Base-by-base conservation (phyloP, 2,329 filamentous ascomycete species). In the Chrysoporthe deuterocubensis region DNA sequence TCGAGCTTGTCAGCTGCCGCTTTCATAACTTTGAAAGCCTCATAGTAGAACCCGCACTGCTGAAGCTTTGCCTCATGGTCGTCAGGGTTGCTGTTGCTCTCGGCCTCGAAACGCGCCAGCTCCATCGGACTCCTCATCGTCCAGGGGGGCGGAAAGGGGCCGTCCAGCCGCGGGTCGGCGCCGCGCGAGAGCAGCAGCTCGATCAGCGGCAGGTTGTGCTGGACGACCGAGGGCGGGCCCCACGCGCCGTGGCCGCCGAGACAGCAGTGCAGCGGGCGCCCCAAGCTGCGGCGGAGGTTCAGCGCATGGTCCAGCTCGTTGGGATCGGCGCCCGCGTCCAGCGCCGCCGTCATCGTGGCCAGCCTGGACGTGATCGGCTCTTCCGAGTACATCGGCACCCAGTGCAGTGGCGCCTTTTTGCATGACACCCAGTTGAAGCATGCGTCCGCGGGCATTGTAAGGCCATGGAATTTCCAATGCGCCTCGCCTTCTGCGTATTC, bases 131-230 rank as follows among this genome's bases (percentile, higher is more conserved):
- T 56, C 52, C 14, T 14, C n/a, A 26, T 6, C 32, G 18, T 56
- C 37, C 37, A 40, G 4, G 37, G 37, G 37, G 37, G 37, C 37
- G 6, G 9, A 6, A 40, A 9, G 9, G 52, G 52, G 6, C 21
- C 52, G 6, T n/a, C 18, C 52, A 56, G 52, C 11, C 52, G 52
- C 13, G 52, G 52, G 21, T 56, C 52, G 8, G 52, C 52, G 13
- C 52, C 52, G 21, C 52, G 52, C 18, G 52, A n/a, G 52, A 56
- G 52, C 52, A 56, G 32, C n/a, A 56, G 52, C 52, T 26, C 13
- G 16, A 56, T 56, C 52, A 56, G 52, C 21, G 52, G 52, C 16
- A 56, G 52, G 21, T 56, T 56, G 18, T 21, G 21, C 11, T n/a
- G 52, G 32, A 56, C 21, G 21, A 56, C 52, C 18, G 11, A 21